Evolutionary conservation across 495 filamentous ascomycete genomes (phyloP).

Genomic region (Coniosporium apollinis): DNA sequence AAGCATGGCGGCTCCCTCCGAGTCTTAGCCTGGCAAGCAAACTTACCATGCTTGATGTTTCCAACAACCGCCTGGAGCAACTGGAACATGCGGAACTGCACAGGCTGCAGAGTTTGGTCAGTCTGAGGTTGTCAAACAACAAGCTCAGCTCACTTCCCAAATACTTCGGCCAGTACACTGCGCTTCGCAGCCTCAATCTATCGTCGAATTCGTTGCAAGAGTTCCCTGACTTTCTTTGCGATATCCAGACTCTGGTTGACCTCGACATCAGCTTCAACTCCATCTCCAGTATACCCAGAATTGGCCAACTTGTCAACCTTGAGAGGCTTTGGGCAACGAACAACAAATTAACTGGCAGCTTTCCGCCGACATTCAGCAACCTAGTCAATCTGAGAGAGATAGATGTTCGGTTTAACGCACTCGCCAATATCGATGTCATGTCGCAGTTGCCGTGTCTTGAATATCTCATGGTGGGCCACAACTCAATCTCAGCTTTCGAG

Average conservation of each 20-base stretch:
- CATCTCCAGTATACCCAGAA: slow-evolving; percentile 58
- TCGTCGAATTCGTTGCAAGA: slow-evolving; percentile 79
- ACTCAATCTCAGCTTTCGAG: slow-evolving; percentile 70
- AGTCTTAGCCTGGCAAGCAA: slow-evolving; percentile 69
- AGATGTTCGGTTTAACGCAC: slow-evolving; percentile 81
- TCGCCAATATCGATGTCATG: slow-evolving; percentile 72
- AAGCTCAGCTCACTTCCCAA: slow-evolving; percentile 56
- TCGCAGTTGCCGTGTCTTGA: slow-evolving; percentile 72
- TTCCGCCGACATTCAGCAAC: slow-evolving; percentile 51
- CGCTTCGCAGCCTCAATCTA: slow-evolving; percentile 67
- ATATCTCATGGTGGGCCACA: slow-evolving; percentile 76
- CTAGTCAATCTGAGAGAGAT: slow-evolving; percentile 72
- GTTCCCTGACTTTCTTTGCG: slow-evolving; percentile 72
- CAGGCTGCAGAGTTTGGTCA: slow-evolving; percentile 55
- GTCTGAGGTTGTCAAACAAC: slow-evolving; percentile 88
- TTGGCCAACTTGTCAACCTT: slow-evolving; percentile 59
- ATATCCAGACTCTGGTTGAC: slow-evolving; percentile 69
- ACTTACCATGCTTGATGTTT: slow-evolving; percentile 80
- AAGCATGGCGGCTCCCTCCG: slow-evolving; percentile 68
- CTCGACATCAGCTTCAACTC: slow-evolving; percentile 95
- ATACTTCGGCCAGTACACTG: slow-evolving; percentile 63
- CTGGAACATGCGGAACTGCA: slow-evolving; percentile 68
- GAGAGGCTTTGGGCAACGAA: slow-evolving; percentile 93
- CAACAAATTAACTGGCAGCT: slow-evolving; percentile 60
- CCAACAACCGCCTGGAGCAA: slow-evolving; percentile 80